Conservation (phyloP, 208 protist genomes). For the Lotmaria passim region DNA sequence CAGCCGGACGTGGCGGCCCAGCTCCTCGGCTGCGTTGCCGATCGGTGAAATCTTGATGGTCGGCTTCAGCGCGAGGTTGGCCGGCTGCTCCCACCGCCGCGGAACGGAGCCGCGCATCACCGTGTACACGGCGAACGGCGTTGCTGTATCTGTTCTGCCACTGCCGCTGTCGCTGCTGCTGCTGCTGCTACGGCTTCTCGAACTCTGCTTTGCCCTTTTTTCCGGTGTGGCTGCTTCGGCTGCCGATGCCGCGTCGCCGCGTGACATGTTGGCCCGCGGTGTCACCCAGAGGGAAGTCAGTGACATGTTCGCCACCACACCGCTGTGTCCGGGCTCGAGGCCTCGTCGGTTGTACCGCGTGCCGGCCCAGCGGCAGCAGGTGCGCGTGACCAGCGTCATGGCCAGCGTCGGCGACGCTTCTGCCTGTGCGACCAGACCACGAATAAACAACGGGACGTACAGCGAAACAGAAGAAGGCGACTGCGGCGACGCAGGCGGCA, state of each 20-base stretch:
- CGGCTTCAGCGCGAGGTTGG: constrained; percentile 76
- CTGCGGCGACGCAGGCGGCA: neutral
- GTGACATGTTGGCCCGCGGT: neutral
- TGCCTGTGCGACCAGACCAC: constrained; percentile 46
- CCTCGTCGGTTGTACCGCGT: constrained; percentile 89
- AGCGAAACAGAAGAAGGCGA: constrained; percentile 24
- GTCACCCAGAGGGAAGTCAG: constrained; percentile 77
- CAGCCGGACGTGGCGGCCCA: constrained; percentile 49
- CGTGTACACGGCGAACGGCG: constrained; percentile 54
- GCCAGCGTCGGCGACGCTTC: constrained; percentile 18
- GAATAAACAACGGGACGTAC: constrained; percentile 70
- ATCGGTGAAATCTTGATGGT: constrained; percentile 56
- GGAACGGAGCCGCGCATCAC: constrained; percentile 82
- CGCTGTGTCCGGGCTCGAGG: constrained; percentile 62
- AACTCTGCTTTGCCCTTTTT: neutral
- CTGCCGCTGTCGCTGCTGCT: neutral
- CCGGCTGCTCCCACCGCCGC: constrained; percentile 77
- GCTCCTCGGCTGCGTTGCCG: constrained; percentile 35
- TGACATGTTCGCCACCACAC: constrained; percentile 81
- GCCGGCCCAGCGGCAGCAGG: constrained; percentile 76
- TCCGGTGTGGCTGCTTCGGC: neutral
- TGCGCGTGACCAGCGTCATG: constrained; percentile 61
- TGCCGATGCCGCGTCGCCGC: too few relatives aligned
- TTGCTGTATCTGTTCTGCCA: neutral
- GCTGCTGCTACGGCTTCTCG: too few relatives aligned